phyloP scores from a whole-genome alignment of 192 early-diverging fungal genomes.

The Umbelopsis vinacea region DNA sequence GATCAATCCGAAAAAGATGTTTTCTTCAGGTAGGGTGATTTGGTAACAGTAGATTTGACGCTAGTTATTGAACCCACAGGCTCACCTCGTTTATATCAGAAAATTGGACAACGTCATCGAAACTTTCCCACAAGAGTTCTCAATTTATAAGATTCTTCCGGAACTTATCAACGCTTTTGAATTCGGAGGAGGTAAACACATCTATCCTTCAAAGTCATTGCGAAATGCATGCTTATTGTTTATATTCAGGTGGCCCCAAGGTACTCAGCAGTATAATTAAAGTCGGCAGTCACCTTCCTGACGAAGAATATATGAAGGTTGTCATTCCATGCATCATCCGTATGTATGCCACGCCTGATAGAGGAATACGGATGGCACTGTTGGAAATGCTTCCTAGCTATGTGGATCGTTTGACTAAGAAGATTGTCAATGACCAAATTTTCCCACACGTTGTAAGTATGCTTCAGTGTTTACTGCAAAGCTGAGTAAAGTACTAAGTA shows the following conservation, averaged over 20 bases:
- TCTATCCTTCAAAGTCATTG: neutral
- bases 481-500: no score
- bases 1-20: constrained; percentile 83
- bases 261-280: constrained; percentile 82
- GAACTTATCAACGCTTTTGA: constrained; percentile 86
- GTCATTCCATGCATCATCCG: constrained; percentile 78
- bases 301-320: constrained; percentile 74
- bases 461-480: neutral
- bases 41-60: neutral
- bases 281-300: constrained; percentile 72
- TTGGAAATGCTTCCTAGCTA: constrained; percentile 81
- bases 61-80: neutral
- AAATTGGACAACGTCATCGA: constrained; percentile 75
- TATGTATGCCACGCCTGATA: constrained; percentile 88
- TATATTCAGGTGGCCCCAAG: constrained; percentile 61
- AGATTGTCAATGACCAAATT: constrained; percentile 78
- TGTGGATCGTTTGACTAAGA: constrained; percentile 69
- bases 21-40: constrained; percentile 60
- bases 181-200: constrained; percentile 65
- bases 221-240: neutral
- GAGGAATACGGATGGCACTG: constrained; percentile 82
- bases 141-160: constrained; percentile 91
- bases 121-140: constrained; percentile 81
- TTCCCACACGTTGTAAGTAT: constrained; percentile 79
- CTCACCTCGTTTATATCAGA: constrained; percentile 34